Conservation (phyloP, 2,329 filamentous ascomycete species). For the Pseudocercospora musae region DNA sequence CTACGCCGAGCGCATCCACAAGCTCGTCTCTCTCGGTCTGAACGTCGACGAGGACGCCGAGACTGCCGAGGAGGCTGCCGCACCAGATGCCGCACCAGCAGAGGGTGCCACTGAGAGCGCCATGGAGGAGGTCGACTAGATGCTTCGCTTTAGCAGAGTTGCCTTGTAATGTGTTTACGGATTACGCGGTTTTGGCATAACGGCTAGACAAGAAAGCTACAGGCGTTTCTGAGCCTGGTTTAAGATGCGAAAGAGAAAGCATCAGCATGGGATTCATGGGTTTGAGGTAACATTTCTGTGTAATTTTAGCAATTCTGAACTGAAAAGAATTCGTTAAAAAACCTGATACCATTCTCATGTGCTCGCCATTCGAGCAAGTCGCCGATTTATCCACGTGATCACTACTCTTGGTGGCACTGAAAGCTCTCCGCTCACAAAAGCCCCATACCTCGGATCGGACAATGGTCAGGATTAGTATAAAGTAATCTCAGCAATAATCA, state of each 20-base stretch:
- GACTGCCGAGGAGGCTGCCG: constrained; percentile 57
- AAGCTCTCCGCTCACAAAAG: too few relatives aligned
- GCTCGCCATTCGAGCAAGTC: neutral
- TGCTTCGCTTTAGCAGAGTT: constrained; percentile 15
- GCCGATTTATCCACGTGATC: neutral
- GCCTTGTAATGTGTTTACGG: constrained; percentile 22
- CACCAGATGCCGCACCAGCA: constrained; percentile 58
- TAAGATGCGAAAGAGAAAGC: constrained; percentile 10
- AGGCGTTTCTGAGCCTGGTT: constrained; percentile 13
- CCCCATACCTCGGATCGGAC: too few relatives aligned
- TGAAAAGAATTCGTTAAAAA: neutral
- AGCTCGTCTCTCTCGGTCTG: constrained; percentile 94
- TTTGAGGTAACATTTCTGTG: constrained; percentile 11
- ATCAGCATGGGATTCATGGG: constrained; percentile 13
- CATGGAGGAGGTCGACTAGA: constrained; percentile 99
- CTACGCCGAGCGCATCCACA: constrained; percentile 99
- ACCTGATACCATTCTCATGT: neutral
- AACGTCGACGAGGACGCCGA: constrained; percentile 96
- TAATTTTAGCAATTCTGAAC: constrained; percentile 14
- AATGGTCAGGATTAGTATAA: too few relatives aligned
- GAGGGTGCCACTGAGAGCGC: constrained; percentile 76
- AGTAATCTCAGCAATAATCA: too few relatives aligned
- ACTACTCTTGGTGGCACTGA: neutral
- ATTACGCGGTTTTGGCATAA: constrained; percentile 20
- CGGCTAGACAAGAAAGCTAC: constrained; percentile 16